Evolutionary conservation across 305 asterid genomes (phyloP), one percentile per base, ranked within the genome.

Genomic region (Fraxinus sp.): DNA sequence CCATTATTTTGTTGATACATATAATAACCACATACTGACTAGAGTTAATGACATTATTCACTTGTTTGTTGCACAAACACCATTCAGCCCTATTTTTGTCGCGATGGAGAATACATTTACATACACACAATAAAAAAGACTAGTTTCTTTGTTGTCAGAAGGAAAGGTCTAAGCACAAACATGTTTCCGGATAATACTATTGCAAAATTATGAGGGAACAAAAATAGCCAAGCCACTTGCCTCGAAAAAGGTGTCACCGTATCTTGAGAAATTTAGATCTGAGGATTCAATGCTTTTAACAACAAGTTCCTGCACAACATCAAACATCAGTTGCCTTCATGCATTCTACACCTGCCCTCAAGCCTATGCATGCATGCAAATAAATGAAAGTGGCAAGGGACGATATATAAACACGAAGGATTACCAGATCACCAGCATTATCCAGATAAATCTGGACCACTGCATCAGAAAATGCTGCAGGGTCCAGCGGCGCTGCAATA

Each of bases 351-450:
- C 36, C 20, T 24, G 14, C 70, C 22, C 26, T 37, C 62, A 71
- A 18, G 37, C 5, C 41, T 2, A 14, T 35, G 35, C 75, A 5
- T 4, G 20, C 39, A 80, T 35, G 77, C 76, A 79, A 71, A 16
- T 0, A 16, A 71, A 32, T 71, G 44, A 32, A 33, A 71, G 41
- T 0, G 41, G 26, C 10, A 16, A 74, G 70, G 35, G 41, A 71
- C 11, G 52, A 74, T 3, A 44, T 46, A 36, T 30, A 76, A 30
- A 82, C 24, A 16, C 0, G 44, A 71, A 32, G 76, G 26, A 79
- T 81, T 96, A 96, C 99, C 98, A 96, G 90, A 93, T 96, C 99
- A 94, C 99, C 99, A 89, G 98, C 98, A 94, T 96, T 96, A 91
- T 96, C 99, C 93, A 96, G 89, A 89, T 94, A 96, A 81, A 96